Conservation (phyloP, 257 asterid species). For the Ophiorrhiza pumila region DNA sequence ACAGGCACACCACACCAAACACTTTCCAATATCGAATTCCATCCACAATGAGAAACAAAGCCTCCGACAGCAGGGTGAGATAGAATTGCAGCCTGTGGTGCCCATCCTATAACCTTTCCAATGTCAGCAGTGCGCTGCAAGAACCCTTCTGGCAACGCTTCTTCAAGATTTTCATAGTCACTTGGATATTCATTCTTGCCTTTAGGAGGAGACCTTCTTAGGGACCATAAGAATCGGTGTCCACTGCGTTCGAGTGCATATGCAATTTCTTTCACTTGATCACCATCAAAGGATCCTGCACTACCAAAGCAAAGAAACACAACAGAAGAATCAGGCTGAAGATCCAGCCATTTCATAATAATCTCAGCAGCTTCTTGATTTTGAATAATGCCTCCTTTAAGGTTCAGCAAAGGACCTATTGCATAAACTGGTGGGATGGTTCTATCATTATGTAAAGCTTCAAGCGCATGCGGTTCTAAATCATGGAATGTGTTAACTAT, state of each 20-base stretch:
- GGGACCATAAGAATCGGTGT: conserved; percentile 8
- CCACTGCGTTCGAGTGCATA: conserved; percentile 6
- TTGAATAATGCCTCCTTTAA: not conserved
- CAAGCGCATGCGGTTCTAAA: not conserved
- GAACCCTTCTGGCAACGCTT: conserved; percentile 39
- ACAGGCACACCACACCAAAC: conserved; percentile 1
- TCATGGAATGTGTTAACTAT: conserved; percentile 5
- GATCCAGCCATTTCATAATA: conserved; percentile 4
- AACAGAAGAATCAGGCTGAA: conserved; percentile 4
- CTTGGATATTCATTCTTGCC: not conserved
- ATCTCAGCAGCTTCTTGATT: not conserved
- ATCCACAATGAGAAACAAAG: conserved; percentile 39
- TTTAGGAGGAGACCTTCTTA: conserved; percentile 4
- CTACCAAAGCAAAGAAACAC: not conserved
- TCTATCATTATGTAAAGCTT: not conserved
- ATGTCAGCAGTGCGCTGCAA: conserved; percentile 21
- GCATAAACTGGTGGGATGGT: not conserved
- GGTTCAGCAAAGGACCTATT: conserved; percentile 6
- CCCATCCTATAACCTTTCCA: conserved; percentile 25
- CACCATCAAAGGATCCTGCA: conserved; percentile 6
- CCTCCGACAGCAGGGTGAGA: conserved; percentile 37
- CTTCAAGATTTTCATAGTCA: conserved; percentile 22
- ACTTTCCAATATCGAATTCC: conserved; percentile 4
- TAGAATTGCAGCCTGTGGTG: conserved; percentile 23
- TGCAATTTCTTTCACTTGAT: conserved; percentile 5